Conservation (phyloP, 495 filamentous ascomycete genomes). For the Penicillium daleae region DNA sequence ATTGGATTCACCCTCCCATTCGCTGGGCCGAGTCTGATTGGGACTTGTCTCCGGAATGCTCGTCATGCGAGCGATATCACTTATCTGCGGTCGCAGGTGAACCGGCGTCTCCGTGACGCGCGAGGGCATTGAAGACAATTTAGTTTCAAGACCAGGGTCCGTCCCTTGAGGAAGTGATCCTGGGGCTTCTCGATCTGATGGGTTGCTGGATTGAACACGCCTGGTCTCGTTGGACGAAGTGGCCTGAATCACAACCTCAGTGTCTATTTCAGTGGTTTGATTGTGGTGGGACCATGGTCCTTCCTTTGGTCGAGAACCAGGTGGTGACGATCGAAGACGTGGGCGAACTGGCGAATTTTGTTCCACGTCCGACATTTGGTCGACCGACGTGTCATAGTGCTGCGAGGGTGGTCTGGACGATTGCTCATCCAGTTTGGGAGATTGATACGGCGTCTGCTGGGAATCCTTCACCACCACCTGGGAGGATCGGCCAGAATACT, state of each 20-base stretch:
- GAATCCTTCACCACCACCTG: conserved; percentile 54
- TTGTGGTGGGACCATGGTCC: not conserved
- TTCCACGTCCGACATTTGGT: conserved; percentile 25
- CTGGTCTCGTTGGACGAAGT: conserved; percentile 14
- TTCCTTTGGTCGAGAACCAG: conserved; percentile 15
- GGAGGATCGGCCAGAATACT: conserved; percentile 30
- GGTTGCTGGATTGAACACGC: conserved; percentile 24
- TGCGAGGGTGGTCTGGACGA: conserved; percentile 4
- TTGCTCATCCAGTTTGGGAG: conserved; percentile 8
- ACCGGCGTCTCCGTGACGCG: conserved; percentile 48
- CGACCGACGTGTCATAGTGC: conserved; percentile 15
- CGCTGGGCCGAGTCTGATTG: conserved; percentile 29
- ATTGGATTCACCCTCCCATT: conserved; percentile 34
- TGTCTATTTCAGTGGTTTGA: not conserved
- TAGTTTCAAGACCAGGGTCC: conserved; percentile 23
- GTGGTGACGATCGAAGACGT: conserved; percentile 33
- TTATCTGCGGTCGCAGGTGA: conserved; percentile 28
- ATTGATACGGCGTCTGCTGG: conserved; percentile 44
- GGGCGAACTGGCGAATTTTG: conserved; percentile 37
- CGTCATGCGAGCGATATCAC: conserved; percentile 37
- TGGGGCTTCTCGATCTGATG: conserved; percentile 1
- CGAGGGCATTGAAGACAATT: conserved; percentile 49
- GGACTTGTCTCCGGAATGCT: conserved; percentile 51
- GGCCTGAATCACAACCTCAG: not conserved
- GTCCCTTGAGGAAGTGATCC: conserved; percentile 6